Conservation (phyloP, 305 asterid species). For the Ilex paraguariensis region DNA sequence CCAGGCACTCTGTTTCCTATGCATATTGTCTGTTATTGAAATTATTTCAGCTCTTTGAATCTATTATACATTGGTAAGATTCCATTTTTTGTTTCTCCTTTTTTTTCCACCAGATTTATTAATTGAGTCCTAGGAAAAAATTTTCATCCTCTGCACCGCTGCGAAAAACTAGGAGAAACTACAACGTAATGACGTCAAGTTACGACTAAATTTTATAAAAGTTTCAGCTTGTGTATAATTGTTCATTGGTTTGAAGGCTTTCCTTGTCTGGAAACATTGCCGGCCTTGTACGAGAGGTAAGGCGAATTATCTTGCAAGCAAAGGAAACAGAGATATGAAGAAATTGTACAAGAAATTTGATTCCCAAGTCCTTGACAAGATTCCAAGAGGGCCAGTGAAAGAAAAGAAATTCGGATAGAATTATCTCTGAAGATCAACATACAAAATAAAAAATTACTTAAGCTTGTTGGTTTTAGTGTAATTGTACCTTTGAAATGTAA, state of each 20-base stretch:
- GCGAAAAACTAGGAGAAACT: too few species aligned
- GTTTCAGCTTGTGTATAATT: background rate
- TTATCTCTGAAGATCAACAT: too few species aligned
- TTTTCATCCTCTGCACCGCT: too few species aligned
- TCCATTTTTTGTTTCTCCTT: too few species aligned
- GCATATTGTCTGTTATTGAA: slow-evolving; percentile 66
- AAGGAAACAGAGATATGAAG: slow-evolving; percentile 55
- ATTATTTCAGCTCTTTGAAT: slow-evolving; percentile 63
- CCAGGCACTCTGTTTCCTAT: slow-evolving; percentile 55
- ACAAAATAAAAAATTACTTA: too few species aligned
- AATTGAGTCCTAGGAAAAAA: too few species aligned
- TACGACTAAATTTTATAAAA: too few species aligned
- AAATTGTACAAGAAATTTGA: slow-evolving; percentile 57
- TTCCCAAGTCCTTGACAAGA: slow-evolving; percentile 59
- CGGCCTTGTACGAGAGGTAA: slow-evolving; percentile 68
- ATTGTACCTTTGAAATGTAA: too few species aligned
- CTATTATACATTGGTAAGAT: slow-evolving; percentile 52
- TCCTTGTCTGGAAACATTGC: slow-evolving; percentile 47
- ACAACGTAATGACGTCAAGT: too few species aligned
- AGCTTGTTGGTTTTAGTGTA: too few species aligned
- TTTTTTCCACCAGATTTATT: too few species aligned
- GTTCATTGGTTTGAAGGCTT: slow-evolving; percentile 38
- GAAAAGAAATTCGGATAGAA: slow-evolving; percentile 32
- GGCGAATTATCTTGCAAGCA: slow-evolving; percentile 59
- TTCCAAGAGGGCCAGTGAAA: slow-evolving; percentile 83